Conservation (phyloP, 2,329 filamentous ascomycete species). For the Alternaria arborescens region DNA sequence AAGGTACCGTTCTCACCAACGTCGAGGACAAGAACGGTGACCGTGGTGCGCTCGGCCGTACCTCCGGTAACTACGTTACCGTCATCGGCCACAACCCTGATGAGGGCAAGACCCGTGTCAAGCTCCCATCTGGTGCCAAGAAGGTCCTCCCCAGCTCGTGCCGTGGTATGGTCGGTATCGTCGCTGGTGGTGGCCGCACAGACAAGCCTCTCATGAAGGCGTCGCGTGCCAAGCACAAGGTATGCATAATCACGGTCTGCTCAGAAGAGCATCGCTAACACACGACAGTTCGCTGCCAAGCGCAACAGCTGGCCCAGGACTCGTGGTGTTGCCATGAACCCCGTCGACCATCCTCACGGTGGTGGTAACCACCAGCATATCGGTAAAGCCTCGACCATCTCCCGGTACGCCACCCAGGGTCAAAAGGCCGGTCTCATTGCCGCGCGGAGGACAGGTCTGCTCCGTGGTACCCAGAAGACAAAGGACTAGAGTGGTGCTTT, state of each 20-base stretch:
- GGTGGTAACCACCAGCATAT: constrained; percentile 99
- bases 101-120: constrained; percentile 99
- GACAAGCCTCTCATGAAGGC: constrained; percentile 99
- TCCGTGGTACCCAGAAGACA: constrained; percentile 99
- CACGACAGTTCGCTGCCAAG: constrained; percentile 88
- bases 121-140: constrained; percentile 98
- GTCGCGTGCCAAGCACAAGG: constrained; percentile 98
- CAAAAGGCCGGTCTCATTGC: constrained; percentile 99
- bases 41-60: constrained; percentile 94
- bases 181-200: constrained; percentile 98
- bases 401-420: constrained; percentile 95
- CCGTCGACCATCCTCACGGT: constrained; percentile 86
- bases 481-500: constrained; percentile 72
- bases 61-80: constrained; percentile 99
- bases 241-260: constrained; percentile 15
- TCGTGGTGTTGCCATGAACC: constrained; percentile 99
- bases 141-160: constrained; percentile 93
- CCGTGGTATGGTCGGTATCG: constrained; percentile 99
- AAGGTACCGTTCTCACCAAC: constrained; percentile 99
- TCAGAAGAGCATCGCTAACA: constrained; percentile 11
- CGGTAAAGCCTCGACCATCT: constrained; percentile 99
- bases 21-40: constrained; percentile 99
- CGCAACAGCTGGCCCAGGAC: constrained; percentile 99
- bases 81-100: constrained; percentile 55
- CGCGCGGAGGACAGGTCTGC: constrained; percentile 98